Percentiles rank a stretch among this genome's conserved stretches.
phyloP scores from a whole-genome alignment of 305 asterid species.

The Fraxinus dipetala region DNA sequence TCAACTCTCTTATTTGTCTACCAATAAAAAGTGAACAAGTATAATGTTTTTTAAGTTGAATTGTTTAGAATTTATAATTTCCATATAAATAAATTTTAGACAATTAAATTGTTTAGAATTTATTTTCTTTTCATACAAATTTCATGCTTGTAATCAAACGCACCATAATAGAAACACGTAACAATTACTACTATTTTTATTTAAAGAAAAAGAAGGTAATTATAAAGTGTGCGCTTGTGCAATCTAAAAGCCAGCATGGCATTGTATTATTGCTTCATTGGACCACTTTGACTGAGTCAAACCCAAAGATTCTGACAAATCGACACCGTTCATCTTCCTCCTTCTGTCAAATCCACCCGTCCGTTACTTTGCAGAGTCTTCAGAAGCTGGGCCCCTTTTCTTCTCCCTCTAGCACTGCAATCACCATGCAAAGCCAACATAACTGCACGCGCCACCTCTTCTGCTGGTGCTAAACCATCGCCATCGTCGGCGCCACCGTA shows the following conservation, averaged over 20 bases:
- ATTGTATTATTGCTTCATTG: background rate
- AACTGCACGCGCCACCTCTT: constrained; percentile 91
- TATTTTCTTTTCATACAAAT: no score
- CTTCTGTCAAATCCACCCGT: constrained; percentile 38
- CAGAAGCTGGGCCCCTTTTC: constrained; percentile 81
- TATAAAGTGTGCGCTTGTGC: background rate
- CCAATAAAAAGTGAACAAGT: no score
- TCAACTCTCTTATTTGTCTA: no score
- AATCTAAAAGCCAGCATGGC: background rate
- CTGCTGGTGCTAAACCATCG: constrained; percentile 54
- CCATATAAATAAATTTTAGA: no score
- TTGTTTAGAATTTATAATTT: no score
- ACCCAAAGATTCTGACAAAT: background rate
- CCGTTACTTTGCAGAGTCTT: constrained; percentile 58
- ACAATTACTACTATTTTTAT: background rate
- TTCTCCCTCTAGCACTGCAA: constrained; percentile 62
- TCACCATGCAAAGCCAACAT: constrained; percentile 67
- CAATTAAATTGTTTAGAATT: no score
- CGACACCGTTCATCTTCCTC: constrained; percentile 28
- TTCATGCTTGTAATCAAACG: no score
- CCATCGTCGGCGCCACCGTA: constrained; percentile 46
- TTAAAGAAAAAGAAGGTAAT: background rate
- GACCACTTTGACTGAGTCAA: background rate
- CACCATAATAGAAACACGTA: no score
- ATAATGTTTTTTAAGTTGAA: no score